phyloP scores from a whole-genome alignment of 2,329 filamentous ascomycete species.

The Ascochyta pisi region DNA sequence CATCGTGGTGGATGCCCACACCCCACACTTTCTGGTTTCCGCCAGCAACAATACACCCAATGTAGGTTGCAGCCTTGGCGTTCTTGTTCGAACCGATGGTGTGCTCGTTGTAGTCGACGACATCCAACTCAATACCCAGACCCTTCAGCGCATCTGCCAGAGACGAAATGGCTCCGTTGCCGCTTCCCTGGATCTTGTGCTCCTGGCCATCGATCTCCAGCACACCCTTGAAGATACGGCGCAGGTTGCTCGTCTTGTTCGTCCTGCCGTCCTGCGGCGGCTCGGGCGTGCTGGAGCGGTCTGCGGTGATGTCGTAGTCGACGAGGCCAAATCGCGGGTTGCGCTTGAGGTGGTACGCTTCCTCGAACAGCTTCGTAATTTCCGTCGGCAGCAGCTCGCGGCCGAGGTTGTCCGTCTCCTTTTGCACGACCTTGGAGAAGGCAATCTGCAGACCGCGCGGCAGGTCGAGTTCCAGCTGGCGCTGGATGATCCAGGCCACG shows the following conservation, averaged over 20 bases:
- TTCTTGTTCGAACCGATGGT: constrained; percentile 81
- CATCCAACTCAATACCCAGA: constrained; percentile 85
- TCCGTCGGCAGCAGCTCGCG: constrained; percentile 85
- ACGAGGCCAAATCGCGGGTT: constrained; percentile 86
- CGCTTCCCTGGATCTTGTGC: constrained; percentile 77
- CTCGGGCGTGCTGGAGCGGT: constrained; percentile 77
- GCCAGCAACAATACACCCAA: constrained; percentile 78
- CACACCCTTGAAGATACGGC: constrained; percentile 83
- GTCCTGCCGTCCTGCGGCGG: constrained; percentile 73
- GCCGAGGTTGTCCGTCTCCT: constrained; percentile 77
- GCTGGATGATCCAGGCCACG: constrained; percentile 90
- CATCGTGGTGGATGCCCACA: constrained; percentile 90
- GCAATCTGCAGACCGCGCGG: constrained; percentile 91
- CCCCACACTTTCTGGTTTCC: constrained; percentile 82
- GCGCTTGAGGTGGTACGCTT: constrained; percentile 81
- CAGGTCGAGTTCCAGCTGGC: constrained; percentile 87
- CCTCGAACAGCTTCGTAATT: constrained; percentile 86
- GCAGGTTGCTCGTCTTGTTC: constrained; percentile 77
- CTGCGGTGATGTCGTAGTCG: constrained; percentile 89
- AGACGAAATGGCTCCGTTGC: constrained; percentile 90
- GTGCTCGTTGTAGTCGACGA: constrained; percentile 96
- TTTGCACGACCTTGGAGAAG: constrained; percentile 87
- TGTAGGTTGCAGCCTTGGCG: constrained; percentile 94
- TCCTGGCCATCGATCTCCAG: constrained; percentile 82
- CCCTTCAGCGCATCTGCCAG: constrained; percentile 80